Conservation (phyloP, 148 eudicot genomes). For the Rhododendron vialii region DNA sequence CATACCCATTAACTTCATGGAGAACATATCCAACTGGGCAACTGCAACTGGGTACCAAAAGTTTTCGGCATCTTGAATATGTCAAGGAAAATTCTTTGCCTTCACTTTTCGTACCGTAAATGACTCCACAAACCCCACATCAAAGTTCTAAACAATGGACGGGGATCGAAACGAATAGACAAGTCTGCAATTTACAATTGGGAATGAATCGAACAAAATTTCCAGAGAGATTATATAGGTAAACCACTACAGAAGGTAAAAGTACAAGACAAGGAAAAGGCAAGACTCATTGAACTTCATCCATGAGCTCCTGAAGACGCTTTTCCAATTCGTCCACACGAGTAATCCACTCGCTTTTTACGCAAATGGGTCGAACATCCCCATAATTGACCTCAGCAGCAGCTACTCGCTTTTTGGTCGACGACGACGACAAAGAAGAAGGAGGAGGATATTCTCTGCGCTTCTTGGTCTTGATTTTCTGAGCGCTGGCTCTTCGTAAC, state of each 20-base stretch:
- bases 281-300: neutral
- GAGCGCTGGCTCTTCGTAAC: conserved; percentile 37
- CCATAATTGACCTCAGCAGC: conserved; percentile 14
- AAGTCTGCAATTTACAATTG: neutral
- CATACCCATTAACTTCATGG: too few relatives aligned
- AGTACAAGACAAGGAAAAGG: neutral
- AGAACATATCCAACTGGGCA: too few relatives aligned
- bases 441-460: conserved; percentile 5
- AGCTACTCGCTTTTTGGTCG: neutral
- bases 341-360: conserved; percentile 43
- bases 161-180: neutral
- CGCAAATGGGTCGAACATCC: conserved; percentile 31
- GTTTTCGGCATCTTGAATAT: neutral
- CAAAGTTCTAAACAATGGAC: neutral
- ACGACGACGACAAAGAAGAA: neutral
- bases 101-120: too few relatives aligned
- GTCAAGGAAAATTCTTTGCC: neutral
- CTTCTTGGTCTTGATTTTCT: conserved; percentile 20
- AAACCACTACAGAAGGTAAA: neutral
- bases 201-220: neutral
- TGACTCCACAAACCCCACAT: neutral
- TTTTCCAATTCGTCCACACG: conserved; percentile 50
- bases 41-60: too few relatives aligned
- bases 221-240: neutral
- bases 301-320: conserved; percentile 29